Conservation (phyloP, 2,329 filamentous ascomycete genomes). For the Chalaropsis thielavioides region DNA sequence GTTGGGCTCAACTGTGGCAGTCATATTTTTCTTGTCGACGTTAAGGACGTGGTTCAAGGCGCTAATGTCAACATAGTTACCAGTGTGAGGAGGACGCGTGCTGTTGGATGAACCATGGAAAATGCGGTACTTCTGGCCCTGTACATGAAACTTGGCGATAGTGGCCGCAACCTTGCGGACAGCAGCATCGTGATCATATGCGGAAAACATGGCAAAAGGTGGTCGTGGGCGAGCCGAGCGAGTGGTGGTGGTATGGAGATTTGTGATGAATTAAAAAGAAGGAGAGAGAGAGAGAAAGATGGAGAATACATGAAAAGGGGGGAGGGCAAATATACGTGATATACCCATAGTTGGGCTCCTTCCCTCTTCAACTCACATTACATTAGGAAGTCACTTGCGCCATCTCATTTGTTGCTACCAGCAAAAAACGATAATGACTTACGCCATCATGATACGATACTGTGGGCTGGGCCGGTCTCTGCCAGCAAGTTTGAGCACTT, state of each 20-base stretch:
- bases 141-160: slow-evolving; percentile 31
- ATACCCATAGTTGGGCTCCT: neutral
- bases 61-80: slow-evolving; percentile 53
- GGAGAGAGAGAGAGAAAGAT: slow-evolving; percentile 12
- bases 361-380: neutral
- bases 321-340: slow-evolving; percentile 13
- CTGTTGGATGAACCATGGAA: slow-evolving; percentile 67
- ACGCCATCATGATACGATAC: neutral
- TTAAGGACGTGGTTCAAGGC: slow-evolving; percentile 45
- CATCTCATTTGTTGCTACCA: neutral
- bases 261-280: neutral
- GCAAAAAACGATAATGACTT: neutral
- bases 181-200: slow-evolving; percentile 29
- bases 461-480: too few species aligned
- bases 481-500: neutral
- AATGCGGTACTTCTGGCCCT: slow-evolving; percentile 49
- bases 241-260: neutral
- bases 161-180: slow-evolving; percentile 32
- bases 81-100: slow-evolving; percentile 41
- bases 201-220: neutral
- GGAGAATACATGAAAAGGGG: slow-evolving; percentile 19
- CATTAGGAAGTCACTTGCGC: neutral
- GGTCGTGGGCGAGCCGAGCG: too few species aligned
- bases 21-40: slow-evolving; percentile 39
- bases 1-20: slow-evolving; percentile 54